phyloP scores from a whole-genome alignment of 139 green algal species.

The Asterochloris erici region DNA sequence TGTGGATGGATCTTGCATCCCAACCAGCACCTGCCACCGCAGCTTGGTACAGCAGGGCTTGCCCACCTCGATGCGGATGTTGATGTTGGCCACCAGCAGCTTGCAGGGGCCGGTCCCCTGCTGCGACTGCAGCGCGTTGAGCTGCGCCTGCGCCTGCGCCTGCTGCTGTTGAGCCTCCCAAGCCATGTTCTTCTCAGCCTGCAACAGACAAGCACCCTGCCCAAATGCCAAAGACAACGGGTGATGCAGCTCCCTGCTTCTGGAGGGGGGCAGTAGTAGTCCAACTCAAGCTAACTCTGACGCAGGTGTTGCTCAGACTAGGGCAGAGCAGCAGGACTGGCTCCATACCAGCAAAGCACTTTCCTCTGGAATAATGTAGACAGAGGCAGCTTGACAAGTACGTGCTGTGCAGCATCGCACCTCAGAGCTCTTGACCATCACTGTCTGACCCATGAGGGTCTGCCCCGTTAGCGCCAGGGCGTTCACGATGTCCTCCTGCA shows the following conservation, averaged over 20 bases:
- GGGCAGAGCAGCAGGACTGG: neutral
- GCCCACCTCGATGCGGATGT: conserved; percentile 33
- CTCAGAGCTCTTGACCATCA: conserved; percentile 94
- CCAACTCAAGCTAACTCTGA: neutral
- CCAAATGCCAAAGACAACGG: neutral
- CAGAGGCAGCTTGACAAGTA: neutral
- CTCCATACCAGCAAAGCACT: neutral
- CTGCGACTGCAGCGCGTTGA: conserved; percentile 18
- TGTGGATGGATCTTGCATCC: neutral
- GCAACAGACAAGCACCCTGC: neutral
- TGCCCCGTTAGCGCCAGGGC: conserved; percentile 86
- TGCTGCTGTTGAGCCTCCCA: conserved; percentile 81
- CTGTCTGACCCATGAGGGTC: conserved; percentile 72
- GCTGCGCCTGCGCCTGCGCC: conserved; percentile 13
- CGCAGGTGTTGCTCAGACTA: neutral
- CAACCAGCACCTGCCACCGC: neutral
- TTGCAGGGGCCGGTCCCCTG: conserved; percentile 28
- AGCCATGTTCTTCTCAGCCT: conserved; percentile 92
- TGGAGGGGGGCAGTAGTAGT: neutral
- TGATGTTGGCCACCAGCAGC: conserved; percentile 45
- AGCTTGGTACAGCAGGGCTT: neutral
- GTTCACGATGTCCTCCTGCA: conserved; percentile 67
- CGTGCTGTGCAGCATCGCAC: neutral
- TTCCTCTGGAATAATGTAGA: neutral
- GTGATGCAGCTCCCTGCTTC: neutral